Conservation (phyloP, 2,329 filamentous ascomycete genomes). For the Sporothrix pallida region DNA sequence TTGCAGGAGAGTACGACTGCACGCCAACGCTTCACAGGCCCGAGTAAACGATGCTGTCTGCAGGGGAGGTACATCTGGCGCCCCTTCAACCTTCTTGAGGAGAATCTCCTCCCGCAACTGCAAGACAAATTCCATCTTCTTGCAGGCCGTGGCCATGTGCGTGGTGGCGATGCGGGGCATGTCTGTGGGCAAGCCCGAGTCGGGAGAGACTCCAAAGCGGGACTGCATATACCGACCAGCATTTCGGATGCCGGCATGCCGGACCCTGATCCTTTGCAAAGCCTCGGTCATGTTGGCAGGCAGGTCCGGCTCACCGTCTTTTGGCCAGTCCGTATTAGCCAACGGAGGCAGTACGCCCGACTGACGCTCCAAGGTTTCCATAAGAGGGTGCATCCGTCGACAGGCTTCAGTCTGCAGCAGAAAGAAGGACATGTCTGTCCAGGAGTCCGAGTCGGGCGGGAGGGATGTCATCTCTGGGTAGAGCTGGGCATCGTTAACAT, state of each 20-base stretch:
- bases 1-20: neutral
- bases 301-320: neutral
- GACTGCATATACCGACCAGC: neutral
- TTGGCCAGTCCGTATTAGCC: neutral
- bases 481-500: conserved; percentile 61
- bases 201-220: neutral
- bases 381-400: conserved; percentile 10
- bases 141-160: conserved; percentile 26
- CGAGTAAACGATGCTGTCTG: neutral
- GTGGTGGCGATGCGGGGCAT: conserved; percentile 16
- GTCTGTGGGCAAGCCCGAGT: neutral
- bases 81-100: no score
- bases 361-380: neutral
- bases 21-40: neutral
- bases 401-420: conserved; percentile 46
- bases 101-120: conserved; percentile 27
- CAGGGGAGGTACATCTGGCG: neutral
- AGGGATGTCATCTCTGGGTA: conserved; percentile 55
- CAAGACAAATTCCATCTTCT: conserved; percentile 30
- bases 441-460: conserved; percentile 49
- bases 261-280: neutral
- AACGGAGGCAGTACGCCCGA: neutral
- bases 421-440: conserved; percentile 58
- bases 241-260: neutral
- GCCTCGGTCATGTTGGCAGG: neutral